phyloP scores from a whole-genome alignment of 495 filamentous ascomycete species.

The Neurospora pannonica region DNA sequence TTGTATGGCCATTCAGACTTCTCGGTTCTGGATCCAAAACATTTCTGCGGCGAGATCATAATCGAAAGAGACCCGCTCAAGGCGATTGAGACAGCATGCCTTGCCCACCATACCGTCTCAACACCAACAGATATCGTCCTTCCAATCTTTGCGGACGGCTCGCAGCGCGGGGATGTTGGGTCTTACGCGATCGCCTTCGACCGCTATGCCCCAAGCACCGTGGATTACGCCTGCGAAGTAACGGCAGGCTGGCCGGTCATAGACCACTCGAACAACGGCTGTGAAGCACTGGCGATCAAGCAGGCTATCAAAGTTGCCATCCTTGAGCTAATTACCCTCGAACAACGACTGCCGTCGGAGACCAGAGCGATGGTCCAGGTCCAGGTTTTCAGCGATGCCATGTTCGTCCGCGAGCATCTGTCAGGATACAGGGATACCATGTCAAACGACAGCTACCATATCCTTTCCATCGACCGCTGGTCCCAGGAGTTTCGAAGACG shows the following conservation, averaged over 20 bases:
- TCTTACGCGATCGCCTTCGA: neutral
- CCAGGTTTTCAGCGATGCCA: neutral
- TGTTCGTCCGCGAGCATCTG: neutral
- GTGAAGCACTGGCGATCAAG: neutral
- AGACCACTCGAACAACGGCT: rapidly evolving
- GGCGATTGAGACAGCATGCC: neutral
- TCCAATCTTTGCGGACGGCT: neutral
- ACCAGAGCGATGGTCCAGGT: neutral
- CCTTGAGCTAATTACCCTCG: neutral
- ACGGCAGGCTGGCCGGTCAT: neutral
- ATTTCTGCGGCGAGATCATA: neutral
- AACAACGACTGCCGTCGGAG: neutral
- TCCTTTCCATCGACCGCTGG: neutral
- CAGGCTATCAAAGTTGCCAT: neutral
- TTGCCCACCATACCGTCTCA: neutral
- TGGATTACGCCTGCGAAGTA: neutral
- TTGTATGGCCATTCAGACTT: neutral
- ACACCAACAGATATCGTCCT: neutral
- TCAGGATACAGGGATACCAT: neutral
- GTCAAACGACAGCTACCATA: neutral
- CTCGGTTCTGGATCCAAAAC: neutral
- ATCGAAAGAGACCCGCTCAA: neutral
- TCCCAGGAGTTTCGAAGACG: neutral
- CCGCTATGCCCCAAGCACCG: neutral
- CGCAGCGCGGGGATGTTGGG: neutral